Base-by-base conservation (phyloP, 2,329 filamentous ascomycete species). In the Sporothrix dimorphospora region DNA sequence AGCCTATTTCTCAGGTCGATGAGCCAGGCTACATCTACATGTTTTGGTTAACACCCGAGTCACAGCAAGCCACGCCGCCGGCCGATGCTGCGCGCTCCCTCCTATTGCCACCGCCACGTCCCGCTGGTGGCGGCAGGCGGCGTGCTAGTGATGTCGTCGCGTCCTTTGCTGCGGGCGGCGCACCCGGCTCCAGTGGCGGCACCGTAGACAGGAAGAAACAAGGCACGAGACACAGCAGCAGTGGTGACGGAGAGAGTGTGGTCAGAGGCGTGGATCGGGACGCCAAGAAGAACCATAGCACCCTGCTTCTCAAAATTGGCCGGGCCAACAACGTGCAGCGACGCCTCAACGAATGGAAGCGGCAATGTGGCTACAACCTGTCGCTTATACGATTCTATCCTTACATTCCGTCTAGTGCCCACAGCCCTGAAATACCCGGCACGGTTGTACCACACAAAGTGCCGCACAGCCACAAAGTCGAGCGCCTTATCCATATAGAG, bases 21-120 rank as follows among this genome's bases (percentile, higher is more conserved):
- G 93, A 97, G 76, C 85, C 91, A 14, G 96, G 96, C 49, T 99
- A 96, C 82, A 98, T 99, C 76, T 99, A 99, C 86, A 97, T 99
- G 81, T 99, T 98, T 85, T 98, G 95, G 94, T 86, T 98, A 27
- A 98, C 94, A 0, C 90, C 94, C 42, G 85, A 87, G 47, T 86
- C 85, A 1, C 82, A 88, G 8, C 79, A 85, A 0, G 80, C 87
- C 0, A 83, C 86, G 0, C 85, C 88, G 0, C 85, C 90, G 0
- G 83, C 84, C 47, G 90, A 89, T 74, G 84, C 89, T 57, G 87
- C 88, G 24, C 85, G 88, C 9, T 86, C 88, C 12, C 83, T 92
- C 66, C 85, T 91, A 55, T 81, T 84, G 0, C 86, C 89, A 0
- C 83, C 76, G 0, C 78, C 83, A 57, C 81, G 80, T 69, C 80